A percentile compares a stretch with the other conserved stretches of the same genome.
phyloP scores from a whole-genome alignment of 2,329 filamentous ascomycete genomes.

The Claviceps sp. region DNA sequence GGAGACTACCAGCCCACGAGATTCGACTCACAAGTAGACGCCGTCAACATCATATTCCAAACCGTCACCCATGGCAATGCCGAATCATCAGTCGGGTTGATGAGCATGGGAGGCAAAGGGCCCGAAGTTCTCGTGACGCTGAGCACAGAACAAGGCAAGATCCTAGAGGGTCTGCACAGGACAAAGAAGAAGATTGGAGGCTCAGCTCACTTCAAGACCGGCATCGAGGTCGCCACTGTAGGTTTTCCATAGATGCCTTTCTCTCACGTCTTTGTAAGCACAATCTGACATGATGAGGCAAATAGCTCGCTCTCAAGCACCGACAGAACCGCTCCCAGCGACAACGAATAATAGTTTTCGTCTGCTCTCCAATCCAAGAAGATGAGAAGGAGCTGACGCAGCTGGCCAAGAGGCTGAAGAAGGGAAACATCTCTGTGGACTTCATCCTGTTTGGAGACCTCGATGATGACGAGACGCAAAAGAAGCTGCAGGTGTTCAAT shows the following conservation, averaged over 20 bases:
- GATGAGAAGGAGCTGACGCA: slow-evolving; percentile 79
- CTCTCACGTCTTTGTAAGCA: too few species aligned
- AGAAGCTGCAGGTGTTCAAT: slow-evolving; percentile 90
- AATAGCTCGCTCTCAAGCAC: slow-evolving; percentile 87
- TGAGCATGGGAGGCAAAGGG: slow-evolving; percentile 98
- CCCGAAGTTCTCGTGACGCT: slow-evolving; percentile 94
- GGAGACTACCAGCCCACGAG: slow-evolving; percentile 84
- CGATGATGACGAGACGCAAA: slow-evolving; percentile 74
- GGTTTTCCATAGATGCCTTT: slow-evolving; percentile 19
- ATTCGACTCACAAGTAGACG: slow-evolving; percentile 93
- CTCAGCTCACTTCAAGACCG: slow-evolving; percentile 75
- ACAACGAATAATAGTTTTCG: slow-evolving; percentile 93
- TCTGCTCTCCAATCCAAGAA: slow-evolving; percentile 84
- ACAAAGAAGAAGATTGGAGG: slow-evolving; percentile 87
- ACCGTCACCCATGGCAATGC: slow-evolving; percentile 91
- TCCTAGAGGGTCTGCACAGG: slow-evolving; percentile 80
- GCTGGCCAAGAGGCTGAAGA: slow-evolving; percentile 97
- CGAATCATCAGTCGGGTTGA: slow-evolving; percentile 91
- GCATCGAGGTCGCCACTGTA: slow-evolving; percentile 90
- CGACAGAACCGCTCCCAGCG: slow-evolving; percentile 94
- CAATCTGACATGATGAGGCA: neutral
- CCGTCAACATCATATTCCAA: slow-evolving; percentile 88
- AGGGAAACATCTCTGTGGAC: slow-evolving; percentile 86
- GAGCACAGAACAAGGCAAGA: slow-evolving; percentile 91
- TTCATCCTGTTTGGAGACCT: slow-evolving; percentile 92